Conservation (phyloP, 148 eudicot species). For the Rheum nobile region DNA sequence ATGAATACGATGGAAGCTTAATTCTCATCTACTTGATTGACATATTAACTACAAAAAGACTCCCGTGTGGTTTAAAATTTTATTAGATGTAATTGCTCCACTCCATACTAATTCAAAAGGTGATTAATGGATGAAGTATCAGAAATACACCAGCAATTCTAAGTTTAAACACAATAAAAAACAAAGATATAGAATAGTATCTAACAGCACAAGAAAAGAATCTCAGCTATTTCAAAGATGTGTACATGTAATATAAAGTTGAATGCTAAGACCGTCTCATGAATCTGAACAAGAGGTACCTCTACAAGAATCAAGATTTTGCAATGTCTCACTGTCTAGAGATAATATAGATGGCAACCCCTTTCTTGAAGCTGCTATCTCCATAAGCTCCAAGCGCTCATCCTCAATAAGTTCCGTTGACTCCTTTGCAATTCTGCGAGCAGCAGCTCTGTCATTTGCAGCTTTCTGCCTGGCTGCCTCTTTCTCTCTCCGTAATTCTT, state of each 20-base stretch:
- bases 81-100: not conserved
- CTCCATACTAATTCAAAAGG: not conserved
- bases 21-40: not conserved
- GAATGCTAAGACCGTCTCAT: not conserved
- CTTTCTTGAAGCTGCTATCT: constrained; percentile 64
- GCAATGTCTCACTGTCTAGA: constrained; percentile 65
- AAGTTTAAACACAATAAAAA: not conserved
- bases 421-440: constrained; percentile 90
- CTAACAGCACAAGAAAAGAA: not conserved
- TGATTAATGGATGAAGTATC: not conserved
- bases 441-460: constrained; percentile 85
- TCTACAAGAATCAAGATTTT: constrained; percentile 57
- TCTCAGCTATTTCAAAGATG: not conserved
- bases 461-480: constrained; percentile 90
- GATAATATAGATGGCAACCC: constrained; percentile 67
- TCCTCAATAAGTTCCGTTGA: constrained; percentile 85
- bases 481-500: constrained; percentile 73
- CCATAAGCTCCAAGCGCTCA: constrained; percentile 90
- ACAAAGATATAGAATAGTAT: not conserved
- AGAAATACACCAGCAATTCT: not conserved
- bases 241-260: not conserved
- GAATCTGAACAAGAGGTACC: constrained; percentile 30
- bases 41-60: not conserved
- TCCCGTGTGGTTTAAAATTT: not conserved
- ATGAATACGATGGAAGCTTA: not conserved